These are phyloP conservation scores for Gnetum montanum DNA, from an alignment of 75 land plant genomes.

Conservation along the genomic window DNA sequence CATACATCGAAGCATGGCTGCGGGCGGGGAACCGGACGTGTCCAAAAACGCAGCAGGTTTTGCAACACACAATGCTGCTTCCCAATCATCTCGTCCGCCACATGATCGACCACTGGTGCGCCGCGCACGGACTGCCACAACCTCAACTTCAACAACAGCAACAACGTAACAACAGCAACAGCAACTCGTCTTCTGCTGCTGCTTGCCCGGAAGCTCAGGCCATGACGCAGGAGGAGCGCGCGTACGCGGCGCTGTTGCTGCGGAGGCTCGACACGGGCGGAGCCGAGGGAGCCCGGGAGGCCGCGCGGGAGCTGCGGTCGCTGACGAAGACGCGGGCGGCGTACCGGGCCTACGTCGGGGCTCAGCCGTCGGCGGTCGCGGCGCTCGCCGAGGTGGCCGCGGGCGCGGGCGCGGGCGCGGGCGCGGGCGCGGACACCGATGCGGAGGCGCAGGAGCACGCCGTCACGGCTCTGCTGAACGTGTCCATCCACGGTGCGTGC, in stretches of 20 bases:
- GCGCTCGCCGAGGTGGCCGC: conserved; percentile 41
- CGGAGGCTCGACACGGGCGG: conserved; percentile 38
- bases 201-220: no score
- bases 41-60: conserved; percentile 62
- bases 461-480: conserved; percentile 64
- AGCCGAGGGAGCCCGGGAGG: conserved; percentile 12
- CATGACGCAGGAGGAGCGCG: conserved; percentile 28
- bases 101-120: conserved; percentile 70
- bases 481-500: conserved; percentile 68
- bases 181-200: not conserved
- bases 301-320: conserved; percentile 59
- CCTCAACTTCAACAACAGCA: no score
- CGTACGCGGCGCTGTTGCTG: conserved; percentile 29
- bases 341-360: conserved; percentile 58
- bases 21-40: conserved; percentile 61
- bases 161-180: not conserved
- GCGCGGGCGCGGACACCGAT: conserved; percentile 24
- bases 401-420: conserved; percentile 37
- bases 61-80: conserved; percentile 45
- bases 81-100: conserved; percentile 55
- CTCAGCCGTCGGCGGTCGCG: conserved; percentile 34
- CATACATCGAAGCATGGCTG: conserved; percentile 62
- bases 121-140: conserved; percentile 30
- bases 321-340: conserved; percentile 48
- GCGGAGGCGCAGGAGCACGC: conserved; percentile 55